Base-by-base conservation (phyloP, 2,329 filamentous ascomycete species). In the Trichoderma semiorbis region DNA sequence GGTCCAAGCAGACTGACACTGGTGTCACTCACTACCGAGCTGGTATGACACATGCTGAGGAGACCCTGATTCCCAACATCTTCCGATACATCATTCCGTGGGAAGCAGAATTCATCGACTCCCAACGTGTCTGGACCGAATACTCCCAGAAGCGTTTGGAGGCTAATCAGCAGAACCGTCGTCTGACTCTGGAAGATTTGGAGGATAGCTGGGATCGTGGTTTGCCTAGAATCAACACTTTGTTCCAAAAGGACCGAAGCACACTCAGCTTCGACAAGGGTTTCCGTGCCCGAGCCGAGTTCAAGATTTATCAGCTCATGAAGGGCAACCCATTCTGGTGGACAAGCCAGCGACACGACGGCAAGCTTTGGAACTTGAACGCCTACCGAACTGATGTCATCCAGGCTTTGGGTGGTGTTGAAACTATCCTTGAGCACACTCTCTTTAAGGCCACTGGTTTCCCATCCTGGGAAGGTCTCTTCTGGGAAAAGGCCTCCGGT, bases 291-390 rank as follows among this genome's bases (percentile, higher is more conserved):
- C 89, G 96, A 69, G 94, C 95, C 12, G 96, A 99, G 81, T 99
- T 99, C 86, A 99, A 99, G 86, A 91, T 96, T 34, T 99, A 98
- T 80, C 95, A 98, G 81, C 86, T 98, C 73, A 98, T 99, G 95
- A 98, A 97, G 89, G 97, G 92, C 83, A 98, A 98, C 80, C 96
- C 96, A 0, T 98, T 98, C 86, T 98, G 95, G 94, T 99, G 96
- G 96, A 99, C 96, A 5, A 97, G 93, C 78, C 95, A 98, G 81
- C 88, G 96, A 50, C 97, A 99, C 78, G 96, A 99, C 78, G 96
- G 96, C 79, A 98, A 98, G 79, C 83, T 99, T 5, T 99, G 96
- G 96, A 98, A 98, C 75, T 82, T 99, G 69, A 98, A 98, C 75
- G 93, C 94, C 1, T 98, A 98, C 83, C 87, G 96, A 74, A 98